phyloP scores from a whole-genome alignment of 768 basidiomycete genomes.

The Lactarius evosmus region DNA sequence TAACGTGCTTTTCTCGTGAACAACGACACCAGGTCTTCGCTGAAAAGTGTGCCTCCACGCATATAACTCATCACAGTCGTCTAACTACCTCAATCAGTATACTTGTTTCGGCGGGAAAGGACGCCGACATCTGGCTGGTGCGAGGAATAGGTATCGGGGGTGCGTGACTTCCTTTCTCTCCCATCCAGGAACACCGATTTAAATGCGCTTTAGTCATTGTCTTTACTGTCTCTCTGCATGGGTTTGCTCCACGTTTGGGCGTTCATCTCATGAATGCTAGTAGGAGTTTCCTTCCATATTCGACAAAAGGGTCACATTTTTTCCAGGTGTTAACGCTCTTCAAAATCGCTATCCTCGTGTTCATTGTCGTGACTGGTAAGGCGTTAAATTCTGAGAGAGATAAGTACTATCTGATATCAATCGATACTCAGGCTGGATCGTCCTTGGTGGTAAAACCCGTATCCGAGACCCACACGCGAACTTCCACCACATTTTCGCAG shows the following conservation, averaged over 20 bases:
- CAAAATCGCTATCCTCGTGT: constrained; percentile 52
- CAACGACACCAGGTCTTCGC: constrained; percentile 34
- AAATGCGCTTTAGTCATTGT: constrained; percentile 41
- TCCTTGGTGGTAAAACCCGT: constrained; percentile 54
- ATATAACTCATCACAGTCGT: not conserved
- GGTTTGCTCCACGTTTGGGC: constrained; percentile 47
- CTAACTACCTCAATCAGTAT: constrained; percentile 38
- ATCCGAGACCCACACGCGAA: constrained; percentile 56
- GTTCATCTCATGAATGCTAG: constrained; percentile 53
- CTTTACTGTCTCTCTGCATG: constrained; percentile 51
- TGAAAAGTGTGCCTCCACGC: constrained; percentile 27
- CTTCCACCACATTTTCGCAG: constrained; percentile 56
- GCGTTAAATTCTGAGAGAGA: not conserved
- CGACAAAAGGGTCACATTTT: not conserved
- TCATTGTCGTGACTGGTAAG: constrained; percentile 50
- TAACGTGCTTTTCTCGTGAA: not conserved
- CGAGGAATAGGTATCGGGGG: constrained; percentile 60
- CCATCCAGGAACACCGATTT: not conserved
- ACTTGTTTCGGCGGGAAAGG: constrained; percentile 43
- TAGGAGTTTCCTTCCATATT: not conserved
- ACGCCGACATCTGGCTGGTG: constrained; percentile 45
- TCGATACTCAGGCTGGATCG: constrained; percentile 46
- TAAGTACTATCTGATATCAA: not conserved
- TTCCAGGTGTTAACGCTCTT: constrained; percentile 48
- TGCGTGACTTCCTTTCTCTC: constrained; percentile 25